phyloP scores from a whole-genome alignment of 1,284 basidiomycete genomes.

The Testicularia cyperi region DNA sequence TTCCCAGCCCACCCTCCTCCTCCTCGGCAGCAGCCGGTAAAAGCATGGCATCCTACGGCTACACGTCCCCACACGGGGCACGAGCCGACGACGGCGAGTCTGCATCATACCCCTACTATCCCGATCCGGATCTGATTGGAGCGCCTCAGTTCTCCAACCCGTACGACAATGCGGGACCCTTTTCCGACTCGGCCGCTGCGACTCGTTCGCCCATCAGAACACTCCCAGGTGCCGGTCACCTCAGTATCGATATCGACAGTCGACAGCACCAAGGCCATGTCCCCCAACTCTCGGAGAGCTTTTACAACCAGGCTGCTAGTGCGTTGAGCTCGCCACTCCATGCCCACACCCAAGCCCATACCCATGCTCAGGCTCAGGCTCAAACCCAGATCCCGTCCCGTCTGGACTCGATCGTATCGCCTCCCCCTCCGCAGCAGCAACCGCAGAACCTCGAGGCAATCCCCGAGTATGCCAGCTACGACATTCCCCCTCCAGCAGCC shows the following conservation, averaged over 20 bases:
- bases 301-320: conserved; percentile 48
- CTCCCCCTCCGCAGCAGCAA: background rate
- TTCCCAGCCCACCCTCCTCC: too few relatives aligned
- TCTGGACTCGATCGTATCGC: background rate
- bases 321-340: background rate
- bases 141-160: conserved; percentile 12
- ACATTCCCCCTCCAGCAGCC: conserved; percentile 2
- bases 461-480: conserved; percentile 4
- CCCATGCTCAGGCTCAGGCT: background rate
- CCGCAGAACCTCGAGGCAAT: background rate
- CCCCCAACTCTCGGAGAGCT: conserved; percentile 47
- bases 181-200: conserved; percentile 9
- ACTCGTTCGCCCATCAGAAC: conserved; percentile 1
- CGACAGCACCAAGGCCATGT: conserved; percentile 2
- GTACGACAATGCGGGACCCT: conserved; percentile 21
- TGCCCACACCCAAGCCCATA: conserved; percentile 1
- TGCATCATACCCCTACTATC: conserved; percentile 30
- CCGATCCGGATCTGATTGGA: conserved; percentile 25
- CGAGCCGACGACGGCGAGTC: conserved; percentile 10
- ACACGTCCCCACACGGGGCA: too few relatives aligned
- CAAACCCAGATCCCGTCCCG: background rate
- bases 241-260: conserved; percentile 13
- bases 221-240: background rate
- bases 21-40: too few relatives aligned
- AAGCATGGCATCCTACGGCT: too few relatives aligned